These are phyloP conservation scores for Fusarium drepaniforme DNA, from an alignment of 2,329 filamentous ascomycete genomes.

Conservation along the genomic window DNA sequence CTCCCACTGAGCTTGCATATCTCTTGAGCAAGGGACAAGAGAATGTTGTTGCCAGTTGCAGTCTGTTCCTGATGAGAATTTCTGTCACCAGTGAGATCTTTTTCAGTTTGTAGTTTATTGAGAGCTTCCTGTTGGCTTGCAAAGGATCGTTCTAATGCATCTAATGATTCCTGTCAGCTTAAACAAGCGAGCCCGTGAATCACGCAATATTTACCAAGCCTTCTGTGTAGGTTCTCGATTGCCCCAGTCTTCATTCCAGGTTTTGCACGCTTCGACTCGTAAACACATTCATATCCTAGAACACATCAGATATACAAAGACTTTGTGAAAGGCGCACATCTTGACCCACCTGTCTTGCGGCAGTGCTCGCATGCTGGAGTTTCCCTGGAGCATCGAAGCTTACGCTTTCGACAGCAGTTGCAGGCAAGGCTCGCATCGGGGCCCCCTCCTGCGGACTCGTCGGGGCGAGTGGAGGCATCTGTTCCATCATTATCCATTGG, in stretches of 20 bases:
- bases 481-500: not conserved
- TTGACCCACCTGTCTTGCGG: slow-evolving; percentile 6
- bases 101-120: slow-evolving; percentile 4
- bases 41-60: not conserved
- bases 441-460: not conserved
- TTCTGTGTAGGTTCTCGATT: slow-evolving; percentile 50
- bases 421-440: slow-evolving; percentile 3
- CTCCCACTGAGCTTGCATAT: slow-evolving; percentile 9
- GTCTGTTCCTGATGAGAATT: not conserved
- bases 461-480: not conserved
- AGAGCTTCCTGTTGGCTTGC: slow-evolving; percentile 26
- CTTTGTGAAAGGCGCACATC: not conserved
- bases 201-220: slow-evolving; percentile 42
- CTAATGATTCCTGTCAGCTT: not conserved
- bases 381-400: slow-evolving; percentile 14
- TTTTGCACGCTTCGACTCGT: slow-evolving; percentile 45
- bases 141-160: slow-evolving; percentile 24
- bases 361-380: slow-evolving; percentile 6
- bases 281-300: slow-evolving; percentile 7
- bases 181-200: not conserved
- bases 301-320: not conserved
- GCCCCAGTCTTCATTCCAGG: slow-evolving; percentile 54
- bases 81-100: not conserved
- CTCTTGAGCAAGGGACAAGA: slow-evolving; percentile 27
- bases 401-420: slow-evolving; percentile 10